Base-by-base conservation (phyloP, 1,284 basidiomycete species). In the Boletellus deceptivus region DNA sequence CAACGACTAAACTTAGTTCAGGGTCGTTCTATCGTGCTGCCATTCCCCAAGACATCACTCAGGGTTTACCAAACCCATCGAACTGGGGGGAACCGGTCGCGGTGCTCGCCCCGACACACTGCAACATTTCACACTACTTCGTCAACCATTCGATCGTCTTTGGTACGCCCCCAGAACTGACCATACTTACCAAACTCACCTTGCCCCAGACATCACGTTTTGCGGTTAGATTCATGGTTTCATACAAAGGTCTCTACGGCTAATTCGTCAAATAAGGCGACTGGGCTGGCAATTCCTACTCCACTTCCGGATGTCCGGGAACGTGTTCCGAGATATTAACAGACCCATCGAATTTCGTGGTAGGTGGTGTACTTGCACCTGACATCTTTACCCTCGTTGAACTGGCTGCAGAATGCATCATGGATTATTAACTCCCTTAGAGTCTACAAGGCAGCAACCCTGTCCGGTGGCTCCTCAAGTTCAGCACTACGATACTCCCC, bases 231-330 rank as follows among this genome's bases (percentile, higher is more conserved):
- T 36, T 39, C 22, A 31, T 35, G 17, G 27, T 4, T 8, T 33
- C 17, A n/a, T 40, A 11, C 16, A n/a, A 13, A 18, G 29, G n/a
- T 22, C 25, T 43, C n/a, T 9, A n/a, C 20, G 16, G 8, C 43
- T 60, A 27, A 63, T 43, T 33, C 7, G n/a, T 54, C 22, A 44
- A 52, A 44, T 24, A 52, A 86, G 86, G 89, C 57, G 87, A 89
- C 67, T 90, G 88, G 88, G 89, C 88, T 5, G 89, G 88, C 37
- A 85, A 87, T 62, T 82, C 83, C 3, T 91, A 88, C 61, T 75
- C 77, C 9, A 84, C 82, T 6, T 82, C 85, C 2, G 78, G 79
- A 18, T 91, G 88, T 61, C 84, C 86, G 6, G 89, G 89, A 36
- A 84, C 85, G 38, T 91, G 89, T 60, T 63, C 75, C 13, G 75